Evolutionary conservation across 257 asterid species (phyloP), one percentile per base, ranked within the genome.

Genomic region (Schizonepeta tenuifolia): DNA sequence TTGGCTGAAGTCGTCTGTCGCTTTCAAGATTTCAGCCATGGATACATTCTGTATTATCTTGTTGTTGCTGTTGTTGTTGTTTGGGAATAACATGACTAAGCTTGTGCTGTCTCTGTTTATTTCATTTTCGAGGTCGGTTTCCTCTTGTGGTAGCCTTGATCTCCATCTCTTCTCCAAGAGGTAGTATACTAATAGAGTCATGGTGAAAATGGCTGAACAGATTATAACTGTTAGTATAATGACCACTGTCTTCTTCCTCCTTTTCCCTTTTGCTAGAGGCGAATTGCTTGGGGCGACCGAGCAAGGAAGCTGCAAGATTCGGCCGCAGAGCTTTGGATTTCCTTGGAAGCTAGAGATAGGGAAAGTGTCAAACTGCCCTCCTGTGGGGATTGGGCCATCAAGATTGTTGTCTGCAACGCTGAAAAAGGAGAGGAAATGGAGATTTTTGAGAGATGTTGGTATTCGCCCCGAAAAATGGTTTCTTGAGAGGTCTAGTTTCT

Each of bases 331-430:
- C 62, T 66, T 78, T 41, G 77, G 80, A 76, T 93, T 93, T 59
- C 97, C 97, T 58, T 58, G 75, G 57, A 87, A 93, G 82, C 93
- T 93, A 40, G 92, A 70, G 50, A 3, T 44, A 0, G 96, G 84
- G 76, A 93, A 93, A 10, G 97, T 93, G 74, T 90, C 89, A 68
- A 93, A 93, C 82, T 93, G 98, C 21, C 96, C 91, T 36, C 98
- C 98, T 14, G 79, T 72, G 38, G 98, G 97, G 46, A 93, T 81
- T 26, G 85, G 83, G 11, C 98, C 98, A 69, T 82, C 77, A 14
- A 93, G 96, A 77, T 84, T 62, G 78, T 93, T 93, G 77, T 81
- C 1, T 40, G 98, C 96, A 41, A 93, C 96, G 13, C 79, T 89
- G 82, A 93, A 93, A 20, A 65, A 86, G 49, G 98, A 93, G 74